A percentile compares a stretch with the other conserved stretches of the same genome.
Conservation (phyloP, 202 grass and related monocot genomes). For the Alloteropsis angusta region DNA sequence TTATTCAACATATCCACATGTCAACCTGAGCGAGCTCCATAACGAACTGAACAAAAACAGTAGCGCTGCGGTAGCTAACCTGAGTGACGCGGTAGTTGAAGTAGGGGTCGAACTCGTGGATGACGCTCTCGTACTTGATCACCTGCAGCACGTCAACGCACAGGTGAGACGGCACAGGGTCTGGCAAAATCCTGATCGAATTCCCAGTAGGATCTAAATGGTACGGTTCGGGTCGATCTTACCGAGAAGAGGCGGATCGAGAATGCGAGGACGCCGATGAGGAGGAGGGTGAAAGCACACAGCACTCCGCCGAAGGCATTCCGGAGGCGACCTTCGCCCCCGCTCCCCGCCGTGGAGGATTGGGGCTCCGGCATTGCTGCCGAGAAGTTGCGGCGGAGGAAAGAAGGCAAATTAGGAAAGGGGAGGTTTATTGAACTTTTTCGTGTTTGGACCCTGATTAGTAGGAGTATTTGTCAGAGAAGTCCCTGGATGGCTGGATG, state of each 20-base stretch:
- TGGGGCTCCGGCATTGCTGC: constrained; percentile 49
- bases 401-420: constrained; percentile 28
- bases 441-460: background rate
- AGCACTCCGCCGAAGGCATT: constrained; percentile 85
- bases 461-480: background rate
- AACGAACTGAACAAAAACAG: background rate
- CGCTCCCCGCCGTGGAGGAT: constrained; percentile 11
- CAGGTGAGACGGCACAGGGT: background rate
- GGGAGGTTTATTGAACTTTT: constrained; percentile 10
- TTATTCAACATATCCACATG: no score
- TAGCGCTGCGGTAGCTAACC: constrained; percentile 33
- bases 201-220: constrained; percentile 19
- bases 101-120: constrained; percentile 99
- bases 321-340: constrained; percentile 35
- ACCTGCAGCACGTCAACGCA: constrained; percentile 36
- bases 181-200: background rate
- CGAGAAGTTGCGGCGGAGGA: constrained; percentile 13
- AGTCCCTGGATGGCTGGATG: no score
- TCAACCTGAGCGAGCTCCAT: background rate
- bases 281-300: constrained; percentile 69
- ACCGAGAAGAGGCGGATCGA: constrained; percentile 99
- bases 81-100: constrained; percentile 99
- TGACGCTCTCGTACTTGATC: constrained; percentile 99
- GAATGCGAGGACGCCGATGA: constrained; percentile 94
- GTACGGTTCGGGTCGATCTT: constrained; percentile 51